Evolutionary conservation across 139 green algal genomes (phyloP).

Genomic region (Micractinium sp.): DNA sequence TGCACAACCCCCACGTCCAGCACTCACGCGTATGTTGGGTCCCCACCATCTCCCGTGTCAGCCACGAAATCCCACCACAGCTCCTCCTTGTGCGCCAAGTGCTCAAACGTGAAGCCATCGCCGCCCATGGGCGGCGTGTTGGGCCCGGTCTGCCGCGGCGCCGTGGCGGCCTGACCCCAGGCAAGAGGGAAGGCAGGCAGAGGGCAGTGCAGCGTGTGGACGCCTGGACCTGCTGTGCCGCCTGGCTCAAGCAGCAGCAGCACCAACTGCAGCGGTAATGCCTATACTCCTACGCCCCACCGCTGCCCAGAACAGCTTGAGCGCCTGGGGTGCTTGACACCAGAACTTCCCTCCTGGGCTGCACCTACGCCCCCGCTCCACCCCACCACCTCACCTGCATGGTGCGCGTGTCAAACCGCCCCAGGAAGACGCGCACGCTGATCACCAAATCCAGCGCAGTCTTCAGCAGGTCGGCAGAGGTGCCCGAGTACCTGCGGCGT

Average conservation of each 20-base stretch:
- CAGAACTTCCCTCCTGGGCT: not conserved
- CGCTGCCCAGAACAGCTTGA: no score
- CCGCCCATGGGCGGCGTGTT: slow-evolving; percentile 51
- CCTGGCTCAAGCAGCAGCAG: not conserved
- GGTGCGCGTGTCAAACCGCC: slow-evolving; percentile 89
- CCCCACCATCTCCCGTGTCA: slow-evolving; percentile 87
- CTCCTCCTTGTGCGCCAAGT: slow-evolving; percentile 65
- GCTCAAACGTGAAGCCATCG: slow-evolving; percentile 90
- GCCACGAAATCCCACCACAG: slow-evolving; percentile 92
- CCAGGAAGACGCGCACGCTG: slow-evolving; percentile 89
- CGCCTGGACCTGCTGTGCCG: no score
- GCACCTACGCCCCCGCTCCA: not conserved
- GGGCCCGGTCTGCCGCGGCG: not conserved
- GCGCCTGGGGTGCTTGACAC: no score
- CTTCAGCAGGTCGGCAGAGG: slow-evolving; percentile 87
- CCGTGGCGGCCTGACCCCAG: not conserved
- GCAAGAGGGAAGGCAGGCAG: not conserved
- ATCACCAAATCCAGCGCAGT: slow-evolving; percentile 86
- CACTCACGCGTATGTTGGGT: slow-evolving; percentile 78
- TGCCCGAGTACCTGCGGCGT: slow-evolving; percentile 73
- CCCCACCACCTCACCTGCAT: slow-evolving; percentile 70
- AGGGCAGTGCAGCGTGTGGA: not conserved
- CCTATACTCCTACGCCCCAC: no score
- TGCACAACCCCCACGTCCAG: no score
- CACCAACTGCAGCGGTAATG: no score